phyloP scores from a whole-genome alignment of 305 asterid genomes.

The Petunia hybrid region DNA sequence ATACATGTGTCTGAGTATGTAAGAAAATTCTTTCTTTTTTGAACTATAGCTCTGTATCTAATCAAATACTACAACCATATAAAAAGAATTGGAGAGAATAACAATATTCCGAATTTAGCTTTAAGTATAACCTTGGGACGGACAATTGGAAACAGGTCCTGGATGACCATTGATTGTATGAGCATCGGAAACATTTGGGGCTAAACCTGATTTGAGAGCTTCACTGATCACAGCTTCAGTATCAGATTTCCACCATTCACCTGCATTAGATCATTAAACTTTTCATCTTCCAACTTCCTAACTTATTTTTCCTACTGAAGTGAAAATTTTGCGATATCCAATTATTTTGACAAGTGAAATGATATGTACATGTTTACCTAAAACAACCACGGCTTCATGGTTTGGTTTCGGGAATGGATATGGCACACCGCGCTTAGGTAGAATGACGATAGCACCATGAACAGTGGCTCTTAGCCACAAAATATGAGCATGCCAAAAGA shows the following conservation, averaged over 20 bases:
- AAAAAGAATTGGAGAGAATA: background rate
- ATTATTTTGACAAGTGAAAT: background rate
- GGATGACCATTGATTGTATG: constrained; percentile 94
- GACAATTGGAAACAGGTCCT: constrained; percentile 65
- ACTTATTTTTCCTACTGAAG: background rate
- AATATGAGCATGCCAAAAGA: constrained; percentile 92
- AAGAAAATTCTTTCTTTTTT: background rate
- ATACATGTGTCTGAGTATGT: background rate
- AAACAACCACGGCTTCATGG: constrained; percentile 67
- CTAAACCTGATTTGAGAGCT: constrained; percentile 80
- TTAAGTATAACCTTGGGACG: constrained; percentile 48
- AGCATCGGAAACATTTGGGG: constrained; percentile 93
- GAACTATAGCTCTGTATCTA: background rate
- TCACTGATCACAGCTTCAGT: constrained; percentile 82
- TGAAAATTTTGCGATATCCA: background rate
- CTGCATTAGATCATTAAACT: constrained; percentile 42
- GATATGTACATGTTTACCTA: constrained; percentile 46
- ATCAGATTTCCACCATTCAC: constrained; percentile 99
- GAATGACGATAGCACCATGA: constrained; percentile 84
- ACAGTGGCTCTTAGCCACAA: constrained; percentile 86
- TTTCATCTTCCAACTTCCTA: background rate
- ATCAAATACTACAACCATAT: background rate
- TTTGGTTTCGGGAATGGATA: constrained; percentile 93
- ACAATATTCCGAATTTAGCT: too few species aligned
- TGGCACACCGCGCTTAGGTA: constrained; percentile 86